Evolutionary conservation across 495 filamentous ascomycete genomes (phyloP), one percentile per base, ranked within the genome.

Genomic region (Tricharina praecox): DNA sequence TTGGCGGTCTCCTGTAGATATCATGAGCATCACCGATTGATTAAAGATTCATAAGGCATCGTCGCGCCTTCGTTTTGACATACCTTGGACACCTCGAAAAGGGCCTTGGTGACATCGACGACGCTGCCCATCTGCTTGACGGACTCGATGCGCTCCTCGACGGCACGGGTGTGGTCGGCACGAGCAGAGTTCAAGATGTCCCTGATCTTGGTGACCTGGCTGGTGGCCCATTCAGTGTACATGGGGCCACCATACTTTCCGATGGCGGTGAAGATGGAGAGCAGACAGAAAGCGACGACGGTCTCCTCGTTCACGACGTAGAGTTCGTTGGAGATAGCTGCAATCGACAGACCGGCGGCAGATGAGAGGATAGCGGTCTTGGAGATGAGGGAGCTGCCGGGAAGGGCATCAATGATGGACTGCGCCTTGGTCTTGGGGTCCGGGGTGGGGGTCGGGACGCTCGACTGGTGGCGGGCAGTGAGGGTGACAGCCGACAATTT

Each of bases 281-380:
- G 70, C 50, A 95, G 69, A 63, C 77, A 84, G 69, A 99, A 72
- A 46, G 82, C 81, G 57, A 92, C 81, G 59, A 99, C 78, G 49
- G 86, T 75, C 72, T 99, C 92, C 72, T 96, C 88, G 70, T 96
- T 99, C 66, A 99, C 72, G 64, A 99, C 84, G 67, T 95, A 99
- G 71, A 96, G 80, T 72, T 99, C 92, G 69, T 93, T 99, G 79
- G 81, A 88, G 70, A 99, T 86, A 61, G 90, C 92, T 62, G 86
- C 90, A 59, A 93, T 73, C 55, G 83, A 85, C 52, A 87, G 62
- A 70, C 85, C 87, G 63, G 92, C 85, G 49, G 78, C 79, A 49
- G 85, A 85, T 58, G 90, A 96, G 49, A 99, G 77, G 65, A 93
- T 82, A 61, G 92, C 92, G 52, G 85, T 85, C 77, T 96, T 99